A percentile compares a stretch with the other conserved stretches of the same genome.
Conservation (phyloP, 495 filamentous ascomycete species). For the Platismatia glauca region DNA sequence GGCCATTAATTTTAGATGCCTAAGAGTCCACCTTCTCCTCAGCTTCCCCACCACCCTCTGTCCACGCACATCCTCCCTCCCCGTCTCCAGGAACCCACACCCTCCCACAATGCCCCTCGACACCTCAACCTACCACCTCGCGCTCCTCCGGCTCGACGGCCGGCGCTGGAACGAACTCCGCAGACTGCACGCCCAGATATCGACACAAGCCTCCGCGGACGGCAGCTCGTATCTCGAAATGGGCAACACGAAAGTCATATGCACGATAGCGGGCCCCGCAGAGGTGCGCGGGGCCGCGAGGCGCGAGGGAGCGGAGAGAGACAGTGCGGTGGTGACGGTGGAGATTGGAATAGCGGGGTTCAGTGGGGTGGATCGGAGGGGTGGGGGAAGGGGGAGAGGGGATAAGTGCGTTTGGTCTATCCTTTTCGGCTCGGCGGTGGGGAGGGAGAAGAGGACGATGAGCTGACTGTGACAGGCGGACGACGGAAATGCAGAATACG, state of each 20-base stretch:
- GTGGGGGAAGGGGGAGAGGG: constrained; percentile 36
- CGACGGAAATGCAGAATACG: constrained; percentile 67
- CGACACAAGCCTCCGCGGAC: constrained; percentile 81
- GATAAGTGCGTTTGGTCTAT: constrained; percentile 56
- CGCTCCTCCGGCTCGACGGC: constrained; percentile 83
- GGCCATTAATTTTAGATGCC: background rate
- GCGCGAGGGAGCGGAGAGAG: constrained; percentile 38
- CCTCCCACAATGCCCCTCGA: constrained; percentile 64
- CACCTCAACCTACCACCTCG: constrained; percentile 76
- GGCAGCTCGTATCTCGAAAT: constrained; percentile 86
- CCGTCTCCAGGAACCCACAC: background rate
- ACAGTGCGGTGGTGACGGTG: constrained; percentile 60
- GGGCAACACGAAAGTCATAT: constrained; percentile 95
- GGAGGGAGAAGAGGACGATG: background rate
- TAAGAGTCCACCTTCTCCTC: background rate
- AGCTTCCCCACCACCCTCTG: background rate
- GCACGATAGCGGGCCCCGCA: constrained; percentile 74
- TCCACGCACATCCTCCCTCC: background rate
- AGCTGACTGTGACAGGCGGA: constrained; percentile 46
- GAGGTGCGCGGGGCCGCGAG: constrained; percentile 50
- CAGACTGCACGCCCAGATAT: constrained; percentile 78
- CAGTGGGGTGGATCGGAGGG: constrained; percentile 67
- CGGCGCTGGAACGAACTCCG: constrained; percentile 98
- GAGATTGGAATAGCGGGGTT: constrained; percentile 83
- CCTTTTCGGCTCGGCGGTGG: background rate